Evolutionary conservation across 352 stramenopile species (phyloP), one percentile per base, ranked within the genome.

Genomic region (Pythium guiyangense): DNA sequence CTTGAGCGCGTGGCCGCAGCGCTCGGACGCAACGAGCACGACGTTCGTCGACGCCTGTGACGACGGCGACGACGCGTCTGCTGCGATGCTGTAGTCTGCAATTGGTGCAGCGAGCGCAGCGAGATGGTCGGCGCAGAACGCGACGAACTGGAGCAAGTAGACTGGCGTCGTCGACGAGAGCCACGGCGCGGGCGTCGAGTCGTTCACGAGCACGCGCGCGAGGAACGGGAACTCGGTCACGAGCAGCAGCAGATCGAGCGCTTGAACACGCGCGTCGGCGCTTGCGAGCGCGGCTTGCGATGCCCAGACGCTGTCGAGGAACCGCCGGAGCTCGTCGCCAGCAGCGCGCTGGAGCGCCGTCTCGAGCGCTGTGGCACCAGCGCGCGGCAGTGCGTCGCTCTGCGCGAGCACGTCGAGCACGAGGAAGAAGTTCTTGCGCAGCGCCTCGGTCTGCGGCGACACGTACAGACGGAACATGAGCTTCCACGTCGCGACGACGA

Each of bases 11-110:
- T 82, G 68, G 4, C 79, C 71, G 62, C 77, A 90, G 29, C 83
- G 83, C 53, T 93, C 80, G 2, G 83, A 91, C 15, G 83, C 78
- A n/a, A 83, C n/a, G 15, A 93, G 55, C 35, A 93, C 79, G 20
- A 79, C 77, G 31, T 82, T 91, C 8, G 79, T 88, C 27, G 82
- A 80, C 3, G 65, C 54, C 9, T 27, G 29, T 11, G 22, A 6
- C 26, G 22, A 0, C 14, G 44, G 1, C 20, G 44, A 49, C 48
- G 49, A 20, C 12, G 42, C 18, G 20, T 18, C 25, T 65, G 48
- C 47, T 35, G 37, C 27, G 27, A 59, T 64, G 40, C 73, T 70
- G 49, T 78, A 88, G 25, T 69, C 58, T 11, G 64, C 72, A 55
- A 90, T 85, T 2, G 80, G 77, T 15, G 62, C 65, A 42, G 64